Evolutionary conservation across 768 basidiomycete genomes (phyloP), one percentile per base, ranked within the genome.

Genomic region (Macrolepiota dolichaula): DNA sequence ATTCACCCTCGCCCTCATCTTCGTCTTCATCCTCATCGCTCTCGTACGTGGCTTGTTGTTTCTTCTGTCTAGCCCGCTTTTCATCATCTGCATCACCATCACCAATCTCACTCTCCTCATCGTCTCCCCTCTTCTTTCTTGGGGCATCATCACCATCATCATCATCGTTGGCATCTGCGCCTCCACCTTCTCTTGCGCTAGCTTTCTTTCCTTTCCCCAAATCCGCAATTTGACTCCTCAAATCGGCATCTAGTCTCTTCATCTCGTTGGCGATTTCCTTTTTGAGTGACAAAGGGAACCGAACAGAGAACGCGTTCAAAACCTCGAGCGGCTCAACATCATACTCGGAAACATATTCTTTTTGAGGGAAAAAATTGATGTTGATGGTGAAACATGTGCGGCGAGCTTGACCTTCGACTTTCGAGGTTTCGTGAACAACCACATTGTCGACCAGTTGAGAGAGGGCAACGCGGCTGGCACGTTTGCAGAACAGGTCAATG

Each of bases 381-480:
- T 87, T 76, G 61, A 98, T 83, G 1, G 81, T 87, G 79, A 95
- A 96, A 50, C 86, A 82, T 51, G 92, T 91, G 62, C 85, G 82
- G 44, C 96, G 86, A 0, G 87, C 81, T 51, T 84, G 80, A 52
- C 84, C 85, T 62, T 88, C 85, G 27, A 83, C 80, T 15, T 79
- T 82, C 19, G 96, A 79, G 37, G 81, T 79, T 72, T 99, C 96
- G 53, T 83, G 89, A 13, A 99, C 95, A 0, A 77, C 78, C 50
- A 96, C 88, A 54, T 80, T 81, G 64, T 98, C 91, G 55, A 97
- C 83, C 35, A 98, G 77, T 71, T 98, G 93, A 4, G 96, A 91
- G 22, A 98, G 83, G 9, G 89, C 86, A 55, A 98, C 81, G 15
- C 86, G 87, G 64, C 88, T 94, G 17, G 93, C 92, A 59, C 86